Base-by-base conservation (phyloP, 2,329 filamentous ascomycete species). In the Curvularia hawaiiensis region DNA sequence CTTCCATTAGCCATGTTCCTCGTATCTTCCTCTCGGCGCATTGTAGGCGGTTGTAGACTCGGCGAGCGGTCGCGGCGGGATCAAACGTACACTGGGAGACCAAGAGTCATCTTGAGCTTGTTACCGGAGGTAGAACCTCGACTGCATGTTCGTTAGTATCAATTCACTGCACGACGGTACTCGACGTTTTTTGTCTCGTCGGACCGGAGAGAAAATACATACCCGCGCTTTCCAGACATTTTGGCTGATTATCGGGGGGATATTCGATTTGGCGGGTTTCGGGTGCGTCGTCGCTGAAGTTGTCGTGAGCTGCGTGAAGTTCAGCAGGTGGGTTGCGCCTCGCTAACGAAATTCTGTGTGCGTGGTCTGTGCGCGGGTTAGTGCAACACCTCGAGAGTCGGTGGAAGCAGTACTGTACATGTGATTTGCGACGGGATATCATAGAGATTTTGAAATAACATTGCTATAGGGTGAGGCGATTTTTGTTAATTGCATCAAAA, bases 71-170 rank as follows among this genome's bases (percentile, higher is more conserved):
- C 61, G 67, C 55, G 60, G 58, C 61, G 61, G 60, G 59, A 54
- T 57, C 55, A 50, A 61, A 91, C 92, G 82, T 96, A 97, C 93
- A 97, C 92, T 84, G 95, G 95, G 78, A 99, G 92, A 97, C 92
- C 95, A 84, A 99, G 92, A 82, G 95, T 97, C 95, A 99, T 99
- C 91, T 97, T 98, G 79, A 98, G 91, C 91, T 99, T 99, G 91
- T 96, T 96, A 88, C 95, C 95, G 79, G 93, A 90, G 87, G 92
- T 90, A 90, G 90, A 91, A 88, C 92, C 85, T 78, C 86, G 83
- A 80, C 85, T 86, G 70, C 71, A 35, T 47, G 26, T 40, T 53
- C n/a, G 63, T 76, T 67, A 77, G 71, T 67, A 52, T 12, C 20
- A 38, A 52, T 45, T 35, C 47, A 35, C 43, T 28, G 14, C 26